Evolutionary conservation across 192 early-diverging fungal species (phyloP).

Genomic region (Coemansia sp.): DNA sequence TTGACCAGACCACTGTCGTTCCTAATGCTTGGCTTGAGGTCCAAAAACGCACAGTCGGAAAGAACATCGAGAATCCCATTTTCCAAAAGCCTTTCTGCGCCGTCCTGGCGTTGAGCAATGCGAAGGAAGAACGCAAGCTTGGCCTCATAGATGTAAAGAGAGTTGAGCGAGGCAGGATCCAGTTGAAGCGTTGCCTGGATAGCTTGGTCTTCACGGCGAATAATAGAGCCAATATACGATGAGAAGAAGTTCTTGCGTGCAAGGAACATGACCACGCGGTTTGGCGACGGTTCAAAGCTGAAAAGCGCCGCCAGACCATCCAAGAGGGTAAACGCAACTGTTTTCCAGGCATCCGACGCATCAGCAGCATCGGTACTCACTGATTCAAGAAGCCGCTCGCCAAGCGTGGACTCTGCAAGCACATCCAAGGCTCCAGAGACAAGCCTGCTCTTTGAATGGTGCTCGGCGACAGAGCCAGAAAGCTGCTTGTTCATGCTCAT

Average conservation of each 20-base stretch:
- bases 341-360: slow-evolving; percentile 77
- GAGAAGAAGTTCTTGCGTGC: slow-evolving; percentile 59
- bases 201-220: slow-evolving; percentile 64
- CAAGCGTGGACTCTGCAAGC: slow-evolving; percentile 46
- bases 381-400: slow-evolving; percentile 73
- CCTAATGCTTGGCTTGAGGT: slow-evolving; percentile 58
- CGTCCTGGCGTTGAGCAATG: slow-evolving; percentile 70
- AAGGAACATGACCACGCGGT: slow-evolving; percentile 51
- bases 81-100: slow-evolving; percentile 75
- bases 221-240: slow-evolving; percentile 57
- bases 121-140: slow-evolving; percentile 82
- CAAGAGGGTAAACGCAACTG: slow-evolving; percentile 78
- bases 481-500: slow-evolving; percentile 12
- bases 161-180: slow-evolving; percentile 59
- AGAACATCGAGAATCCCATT: slow-evolving; percentile 78
- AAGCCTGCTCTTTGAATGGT: slow-evolving; percentile 28
- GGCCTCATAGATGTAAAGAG: slow-evolving; percentile 73
- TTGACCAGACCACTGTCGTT: slow-evolving; percentile 6
- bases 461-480: slow-evolving; percentile 1
- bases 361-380: slow-evolving; percentile 82
- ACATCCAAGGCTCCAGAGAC: slow-evolving; percentile 51
- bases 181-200: slow-evolving; percentile 56
- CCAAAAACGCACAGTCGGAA: slow-evolving; percentile 69
- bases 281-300: slow-evolving; percentile 45
- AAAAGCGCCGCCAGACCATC: slow-evolving; percentile 65